These are phyloP conservation scores for Letharia columbiana DNA, from an alignment of 495 filamentous ascomycete genomes.

Conservation along the genomic window DNA sequence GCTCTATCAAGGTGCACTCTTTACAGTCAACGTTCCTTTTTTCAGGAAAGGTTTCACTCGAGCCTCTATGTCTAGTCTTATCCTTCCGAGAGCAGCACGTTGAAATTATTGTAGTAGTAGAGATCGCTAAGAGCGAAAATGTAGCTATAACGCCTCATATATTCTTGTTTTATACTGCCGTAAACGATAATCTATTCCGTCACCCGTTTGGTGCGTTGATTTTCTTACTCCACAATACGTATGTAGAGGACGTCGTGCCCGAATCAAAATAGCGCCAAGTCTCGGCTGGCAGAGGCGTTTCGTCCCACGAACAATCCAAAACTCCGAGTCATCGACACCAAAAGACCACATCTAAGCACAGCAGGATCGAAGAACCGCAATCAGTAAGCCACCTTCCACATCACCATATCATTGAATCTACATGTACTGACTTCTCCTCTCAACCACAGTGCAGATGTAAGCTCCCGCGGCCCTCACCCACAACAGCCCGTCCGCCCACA, in stretches of 20 bases:
- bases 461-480: slow-evolving; percentile 27
- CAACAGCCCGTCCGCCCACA: slow-evolving; percentile 8
- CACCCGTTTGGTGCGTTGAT: too few relatives aligned
- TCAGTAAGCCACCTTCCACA: slow-evolving; percentile 43
- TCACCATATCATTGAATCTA: background rate
- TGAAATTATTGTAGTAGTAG: too few relatives aligned
- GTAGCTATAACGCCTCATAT: too few relatives aligned
- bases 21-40: too few relatives aligned
- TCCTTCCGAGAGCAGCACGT: too few relatives aligned
- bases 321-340: background rate
- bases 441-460: slow-evolving; percentile 69
- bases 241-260: background rate
- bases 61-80: too few relatives aligned
- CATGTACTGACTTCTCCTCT: slow-evolving; percentile 26
- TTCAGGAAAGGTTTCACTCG: too few relatives aligned
- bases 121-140: too few relatives aligned
- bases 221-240: too few relatives aligned
- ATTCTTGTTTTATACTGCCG: too few relatives aligned
- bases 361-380: slow-evolving; percentile 45
- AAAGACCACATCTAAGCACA: slow-evolving; percentile 19
- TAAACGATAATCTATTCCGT: too few relatives aligned
- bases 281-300: slow-evolving; percentile 2
- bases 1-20: too few relatives aligned
- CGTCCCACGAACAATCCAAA: slow-evolving; percentile 1
- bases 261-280: background rate